Evolutionary conservation across 768 basidiomycete genomes (phyloP), one percentile per base, ranked within the genome.

Genomic region (Amanita inopinata): DNA sequence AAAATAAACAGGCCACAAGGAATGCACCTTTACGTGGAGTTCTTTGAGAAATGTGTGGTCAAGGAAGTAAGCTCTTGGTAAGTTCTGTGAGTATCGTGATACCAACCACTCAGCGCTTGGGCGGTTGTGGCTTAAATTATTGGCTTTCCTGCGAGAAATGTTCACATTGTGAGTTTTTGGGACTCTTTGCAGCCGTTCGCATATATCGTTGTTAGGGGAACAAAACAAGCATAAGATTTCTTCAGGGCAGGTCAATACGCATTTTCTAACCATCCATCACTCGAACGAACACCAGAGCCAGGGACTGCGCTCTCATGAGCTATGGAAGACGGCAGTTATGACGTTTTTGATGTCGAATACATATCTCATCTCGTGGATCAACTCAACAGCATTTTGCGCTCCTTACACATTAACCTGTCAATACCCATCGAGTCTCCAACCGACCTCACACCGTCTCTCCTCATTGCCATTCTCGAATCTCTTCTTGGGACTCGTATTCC

Each of bases 371-470:
- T 65, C 27, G 55, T 64, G 37, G 38, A 46, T 20, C 57, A 64
- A 45, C 59, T 79, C 20, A 78, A 78, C 49, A 48, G 55, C 17
- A 69, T 80, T 30, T 65, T 80, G 25, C 49, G 47, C 1, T 53
- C 62, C 0, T 57, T 80, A 33, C n/a, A 37, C 25, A 44, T 44
- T 11, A 49, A 58, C 14, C 56, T 79, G 14, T 73, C 74, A 2
- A 62, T 77, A 34, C 50, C 52, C 17, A 54, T 82, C 10, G 54
- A 67, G 27, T 66, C 73, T 25, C 76, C 75, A 10, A 56, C 61
- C 8, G 81, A 88, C 51, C 70, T 89, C 7, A 83, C 81, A 0
- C 84, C 85, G 0, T 75, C 78, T 0, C 67, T 88, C 5, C 69
- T 88, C 17, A 69, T 88, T 24, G 78, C 74, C 30, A 70, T 86